Evolutionary conservation across 1,284 basidiomycete species (phyloP).

Genomic region (Hypsizygus ulmarius): DNA sequence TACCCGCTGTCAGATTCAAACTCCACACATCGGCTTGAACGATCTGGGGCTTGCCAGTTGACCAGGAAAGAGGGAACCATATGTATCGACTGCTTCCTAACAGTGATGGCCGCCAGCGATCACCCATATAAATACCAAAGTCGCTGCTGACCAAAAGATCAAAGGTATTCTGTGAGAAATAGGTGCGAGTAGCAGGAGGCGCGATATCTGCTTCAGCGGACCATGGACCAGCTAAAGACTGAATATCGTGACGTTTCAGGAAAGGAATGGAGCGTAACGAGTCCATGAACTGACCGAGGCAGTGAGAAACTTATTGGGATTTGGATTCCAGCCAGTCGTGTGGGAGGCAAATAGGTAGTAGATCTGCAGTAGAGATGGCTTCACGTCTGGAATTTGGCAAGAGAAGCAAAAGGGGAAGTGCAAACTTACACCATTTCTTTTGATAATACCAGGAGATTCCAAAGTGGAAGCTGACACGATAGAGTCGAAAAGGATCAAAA

Average conservation of each 20-base stretch:
- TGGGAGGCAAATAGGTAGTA: constrained; percentile 64
- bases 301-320: constrained; percentile 60
- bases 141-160: constrained; percentile 49
- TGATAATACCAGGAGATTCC: constrained; percentile 62
- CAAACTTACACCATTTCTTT: constrained; percentile 47
- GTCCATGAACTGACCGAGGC: constrained; percentile 38
- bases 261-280: not conserved
- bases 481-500: not conserved
- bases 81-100: constrained; percentile 60
- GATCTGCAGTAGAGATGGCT: constrained; percentile 29
- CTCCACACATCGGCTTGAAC: constrained; percentile 59
- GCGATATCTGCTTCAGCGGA: constrained; percentile 57
- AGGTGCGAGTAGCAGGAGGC: constrained; percentile 48
- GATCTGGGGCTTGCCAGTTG: constrained; percentile 49
- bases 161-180: constrained; percentile 61
- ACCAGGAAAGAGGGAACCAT: constrained; percentile 60
- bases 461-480: constrained; percentile 46
- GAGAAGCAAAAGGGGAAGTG: not conserved
- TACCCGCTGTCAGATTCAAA: constrained; percentile 48
- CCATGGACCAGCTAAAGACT: constrained; percentile 59
- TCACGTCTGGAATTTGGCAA: not conserved
- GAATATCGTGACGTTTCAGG: constrained; percentile 3
- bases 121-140: constrained; percentile 61
- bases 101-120: constrained; percentile 56
- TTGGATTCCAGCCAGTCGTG: constrained; percentile 58